Conservation (phyloP, 169 alveolate genomes). For the Plasmodium vinckei region DNA sequence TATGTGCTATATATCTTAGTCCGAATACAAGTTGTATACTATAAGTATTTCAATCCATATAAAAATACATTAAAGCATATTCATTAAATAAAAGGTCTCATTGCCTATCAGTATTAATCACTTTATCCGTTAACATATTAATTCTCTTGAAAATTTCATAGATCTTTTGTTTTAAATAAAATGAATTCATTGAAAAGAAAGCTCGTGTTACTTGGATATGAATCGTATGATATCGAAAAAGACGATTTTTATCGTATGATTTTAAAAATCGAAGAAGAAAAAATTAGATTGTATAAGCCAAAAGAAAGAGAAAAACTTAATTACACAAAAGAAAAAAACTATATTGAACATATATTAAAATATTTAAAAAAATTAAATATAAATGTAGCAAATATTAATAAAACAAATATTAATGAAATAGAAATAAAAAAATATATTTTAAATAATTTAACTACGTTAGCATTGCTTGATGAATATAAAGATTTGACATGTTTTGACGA, state of each 20-base stretch:
- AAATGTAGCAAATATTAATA: constrained; percentile 32
- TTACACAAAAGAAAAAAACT: constrained; percentile 51
- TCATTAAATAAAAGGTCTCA: too few species aligned
- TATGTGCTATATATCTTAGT: too few species aligned
- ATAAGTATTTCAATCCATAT: too few species aligned
- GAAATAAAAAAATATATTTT: constrained; percentile 39
- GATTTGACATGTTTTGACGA: constrained; percentile 30
- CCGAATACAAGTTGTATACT: too few species aligned
- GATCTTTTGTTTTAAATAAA: not conserved
- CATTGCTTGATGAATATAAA: constrained; percentile 70
- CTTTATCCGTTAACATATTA: not conserved
- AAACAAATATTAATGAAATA: constrained; percentile 45
- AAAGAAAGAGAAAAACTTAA: constrained; percentile 75
- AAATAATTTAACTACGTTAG: constrained; percentile 56
- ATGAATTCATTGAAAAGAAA: constrained; percentile 66
- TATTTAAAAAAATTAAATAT: constrained; percentile 61
- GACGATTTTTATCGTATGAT: constrained; percentile 60
- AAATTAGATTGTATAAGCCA: constrained; percentile 63
- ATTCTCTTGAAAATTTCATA: not conserved
- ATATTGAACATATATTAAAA: constrained; percentile 64
- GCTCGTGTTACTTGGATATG: constrained; percentile 32
- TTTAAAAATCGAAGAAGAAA: constrained; percentile 70
- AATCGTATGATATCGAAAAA: constrained; percentile 18
- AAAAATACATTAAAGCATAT: too few species aligned
- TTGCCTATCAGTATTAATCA: not conserved